Percentiles rank a stretch among this genome's conserved stretches.
phyloP scores from a whole-genome alignment of 2,329 filamentous ascomycete genomes.

The Exophiala spinifera region DNA sequence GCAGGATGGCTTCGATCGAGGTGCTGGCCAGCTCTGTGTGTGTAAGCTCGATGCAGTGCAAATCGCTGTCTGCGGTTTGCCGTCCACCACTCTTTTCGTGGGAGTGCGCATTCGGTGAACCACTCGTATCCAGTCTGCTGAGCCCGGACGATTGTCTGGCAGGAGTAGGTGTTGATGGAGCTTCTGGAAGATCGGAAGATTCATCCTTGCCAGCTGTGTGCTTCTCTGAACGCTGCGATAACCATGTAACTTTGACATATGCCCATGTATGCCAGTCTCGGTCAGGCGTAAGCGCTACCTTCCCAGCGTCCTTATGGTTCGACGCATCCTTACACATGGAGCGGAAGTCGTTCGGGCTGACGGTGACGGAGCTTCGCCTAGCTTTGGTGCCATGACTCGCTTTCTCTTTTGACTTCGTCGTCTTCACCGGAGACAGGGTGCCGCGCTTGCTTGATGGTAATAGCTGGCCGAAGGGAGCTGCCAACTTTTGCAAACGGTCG shows the following conservation, averaged over 20 bases:
- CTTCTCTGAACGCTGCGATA: slow-evolving; percentile 45
- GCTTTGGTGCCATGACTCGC: slow-evolving; percentile 39
- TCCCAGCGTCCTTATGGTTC: slow-evolving; percentile 33
- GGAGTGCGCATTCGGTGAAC: slow-evolving; percentile 42
- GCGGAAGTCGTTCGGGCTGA: slow-evolving; percentile 81
- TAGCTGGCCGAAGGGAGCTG: slow-evolving; percentile 76
- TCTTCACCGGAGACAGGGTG: slow-evolving; percentile 50
- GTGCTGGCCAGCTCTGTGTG: slow-evolving; percentile 19
- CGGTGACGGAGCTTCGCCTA: slow-evolving; percentile 39
- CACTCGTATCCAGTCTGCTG: slow-evolving; percentile 43
- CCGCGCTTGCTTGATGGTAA: slow-evolving; percentile 52
- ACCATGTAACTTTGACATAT: slow-evolving; percentile 76
- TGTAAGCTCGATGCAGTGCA: slow-evolving; percentile 19
- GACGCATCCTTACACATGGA: slow-evolving; percentile 64
- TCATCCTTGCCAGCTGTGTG: slow-evolving; percentile 26
- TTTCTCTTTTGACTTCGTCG: slow-evolving; percentile 75
- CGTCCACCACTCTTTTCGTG: slow-evolving; percentile 42
- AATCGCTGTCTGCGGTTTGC: not conserved
- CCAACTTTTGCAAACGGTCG: slow-evolving; percentile 80
- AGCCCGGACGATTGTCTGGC: slow-evolving; percentile 62
- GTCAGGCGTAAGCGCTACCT: slow-evolving; percentile 33
- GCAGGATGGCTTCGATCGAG: slow-evolving; percentile 38
- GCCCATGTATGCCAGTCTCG: slow-evolving; percentile 72
- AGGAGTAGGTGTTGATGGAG: slow-evolving; percentile 71
- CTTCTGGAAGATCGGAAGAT: slow-evolving; percentile 38